Base-by-base conservation (phyloP, 805 yeast species). In the Wickerhamiella kazuoi region DNA sequence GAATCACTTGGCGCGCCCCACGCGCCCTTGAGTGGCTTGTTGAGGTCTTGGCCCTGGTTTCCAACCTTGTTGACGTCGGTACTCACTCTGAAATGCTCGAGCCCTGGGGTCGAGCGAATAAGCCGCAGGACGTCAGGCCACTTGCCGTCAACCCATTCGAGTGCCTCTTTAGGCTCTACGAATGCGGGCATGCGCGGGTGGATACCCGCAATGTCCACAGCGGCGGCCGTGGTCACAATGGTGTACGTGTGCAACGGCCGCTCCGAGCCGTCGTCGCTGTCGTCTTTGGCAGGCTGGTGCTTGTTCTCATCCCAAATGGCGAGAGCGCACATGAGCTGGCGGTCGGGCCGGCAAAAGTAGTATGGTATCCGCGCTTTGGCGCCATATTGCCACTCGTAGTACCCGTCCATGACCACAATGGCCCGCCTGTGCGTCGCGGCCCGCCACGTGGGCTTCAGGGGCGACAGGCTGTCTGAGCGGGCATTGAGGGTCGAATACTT, bases 131-230 rank as follows among this genome's bases (percentile, higher is more conserved):
- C 44, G 1, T 60, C 61, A 28, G 83, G 55, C 94, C 94, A 86
- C 3, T 52, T 49, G 3, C 45, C 49, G 2, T 65, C 53, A 70
- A 86, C 74, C 31, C 66, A 69, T n/a, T 60, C 47, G 0, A 74
- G 57, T 0, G 70, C 74, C 3, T 46, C 48, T n/a, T 47, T 51
- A 0, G 82, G 80, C 21, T 62, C 65, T 4, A 83, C 41, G 13
- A 82, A 66, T 2, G 79, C 62, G 0, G 96, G 96, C 73, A 82
- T 81, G 20, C 96, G 63, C 1, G 61, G 56, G 53, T 86, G 95
- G 2, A 86, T 55, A 79, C 83, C 76, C 33, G 61, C 56, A 45
- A 84, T 45, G 35, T 69, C 69, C 30, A 65, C 56, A 0, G 76
- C 69, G 0, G 93, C 87, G 1, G 71, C 69, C 0, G 79, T 78